Conservation (phyloP, 345 rosid species). For the Bretschneidera sinensis region DNA sequence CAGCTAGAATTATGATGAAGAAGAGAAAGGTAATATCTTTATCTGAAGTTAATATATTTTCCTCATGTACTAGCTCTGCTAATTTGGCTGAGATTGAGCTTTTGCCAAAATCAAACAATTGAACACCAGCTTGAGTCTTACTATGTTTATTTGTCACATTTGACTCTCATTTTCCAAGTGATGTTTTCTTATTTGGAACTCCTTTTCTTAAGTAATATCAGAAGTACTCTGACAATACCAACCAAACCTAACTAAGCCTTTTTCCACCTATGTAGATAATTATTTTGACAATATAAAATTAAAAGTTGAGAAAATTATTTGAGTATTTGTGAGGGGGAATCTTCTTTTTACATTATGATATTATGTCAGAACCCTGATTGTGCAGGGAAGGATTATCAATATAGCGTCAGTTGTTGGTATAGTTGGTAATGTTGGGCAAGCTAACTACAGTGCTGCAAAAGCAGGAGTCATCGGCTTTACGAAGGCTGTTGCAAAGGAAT, state of each 20-base stretch:
- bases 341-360: not conserved
- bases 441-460: conserved; percentile 97
- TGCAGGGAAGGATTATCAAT: conserved; percentile 85
- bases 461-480: conserved; percentile 95
- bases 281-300: too few relatives aligned
- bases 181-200: not conserved
- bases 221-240: too few relatives aligned
- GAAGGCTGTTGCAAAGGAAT: conserved; percentile 84
- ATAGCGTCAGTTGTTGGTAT: conserved; percentile 94
- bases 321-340: not conserved
- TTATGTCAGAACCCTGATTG: conserved; percentile 3
- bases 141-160: not conserved
- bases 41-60: not conserved
- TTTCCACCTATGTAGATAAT: too few relatives aligned
- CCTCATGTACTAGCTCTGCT: too few relatives aligned
- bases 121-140: not conserved
- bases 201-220: conserved; percentile 1
- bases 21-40: conserved; percentile 56
- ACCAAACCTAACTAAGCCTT: too few relatives aligned
- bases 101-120: too few relatives aligned
- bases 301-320: not conserved
- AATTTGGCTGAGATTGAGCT: not conserved
- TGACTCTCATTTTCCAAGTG: not conserved
- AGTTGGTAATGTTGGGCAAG: conserved; percentile 92
- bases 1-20: conserved; percentile 93